Conservation (phyloP, 2,329 filamentous ascomycete species). For the Penicillium occitanis region DNA sequence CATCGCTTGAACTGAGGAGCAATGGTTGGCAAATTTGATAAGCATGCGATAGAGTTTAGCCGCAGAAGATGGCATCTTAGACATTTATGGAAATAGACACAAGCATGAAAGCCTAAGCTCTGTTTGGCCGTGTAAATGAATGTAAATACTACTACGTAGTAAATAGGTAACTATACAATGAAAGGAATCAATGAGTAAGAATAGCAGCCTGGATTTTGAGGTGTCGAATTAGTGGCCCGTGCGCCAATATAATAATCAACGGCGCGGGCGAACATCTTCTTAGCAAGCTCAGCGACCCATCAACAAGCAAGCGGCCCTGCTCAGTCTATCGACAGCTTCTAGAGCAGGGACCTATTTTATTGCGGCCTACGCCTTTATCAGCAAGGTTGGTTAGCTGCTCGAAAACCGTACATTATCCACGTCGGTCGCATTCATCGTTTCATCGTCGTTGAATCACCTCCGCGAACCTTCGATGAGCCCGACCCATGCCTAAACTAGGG, state of each 20-base stretch:
- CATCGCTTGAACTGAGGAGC: slow-evolving; percentile 3
- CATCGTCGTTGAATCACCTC: slow-evolving; percentile 13
- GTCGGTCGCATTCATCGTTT: background rate
- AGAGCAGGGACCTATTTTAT: slow-evolving; percentile 18
- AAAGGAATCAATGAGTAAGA: background rate
- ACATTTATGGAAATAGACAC: background rate
- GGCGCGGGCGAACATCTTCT: background rate
- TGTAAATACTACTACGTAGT: background rate
- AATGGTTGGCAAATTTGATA: background rate
- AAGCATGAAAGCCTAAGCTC: background rate
- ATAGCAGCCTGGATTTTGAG: background rate
- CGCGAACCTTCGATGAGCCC: slow-evolving; percentile 18
- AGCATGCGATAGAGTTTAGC: background rate
- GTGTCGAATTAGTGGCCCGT: slow-evolving; percentile 3
- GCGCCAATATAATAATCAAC: background rate
- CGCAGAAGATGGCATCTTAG: background rate
- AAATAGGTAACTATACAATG: background rate
- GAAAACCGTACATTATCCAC: background rate
- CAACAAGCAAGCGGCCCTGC: slow-evolving; percentile 15
- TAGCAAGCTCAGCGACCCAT: slow-evolving; percentile 6
- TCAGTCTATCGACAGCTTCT: slow-evolving; percentile 14
- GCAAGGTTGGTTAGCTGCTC: background rate
- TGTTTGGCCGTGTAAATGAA: background rate
- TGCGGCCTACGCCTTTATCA: background rate
- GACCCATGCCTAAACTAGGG: slow-evolving; percentile 22